Evolutionary conservation across 768 basidiomycete genomes (phyloP), one percentile per base, ranked within the genome.

Genomic region (Amanita polypyramis): DNA sequence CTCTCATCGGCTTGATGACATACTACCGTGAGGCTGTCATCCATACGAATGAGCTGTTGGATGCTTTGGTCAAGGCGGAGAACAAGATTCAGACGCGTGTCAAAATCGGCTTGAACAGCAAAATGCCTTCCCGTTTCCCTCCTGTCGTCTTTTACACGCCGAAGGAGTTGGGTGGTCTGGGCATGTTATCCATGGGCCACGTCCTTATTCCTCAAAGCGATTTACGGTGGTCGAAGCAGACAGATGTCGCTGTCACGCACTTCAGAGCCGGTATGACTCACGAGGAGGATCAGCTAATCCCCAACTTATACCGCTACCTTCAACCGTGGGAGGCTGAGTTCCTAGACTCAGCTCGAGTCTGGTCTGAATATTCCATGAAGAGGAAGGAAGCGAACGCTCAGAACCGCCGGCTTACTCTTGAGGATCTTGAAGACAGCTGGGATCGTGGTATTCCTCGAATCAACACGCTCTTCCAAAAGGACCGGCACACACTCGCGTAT

Each of bases 31-130:
- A 97, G 60, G 94, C 94, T 23, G 93, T 97, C 56, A 92, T 97
- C 46, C 92, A 96, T 64, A 97, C 95, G 36, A 92, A 93, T 58
- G 95, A 98, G 65, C 73, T 99, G 15, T 77, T 99, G 42, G 96
- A 98, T 61, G 79, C 92, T 0, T 74, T 98, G 34, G 96, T 99
- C 60, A 99, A 99, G 67, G 92, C 94, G 1, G 95, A 99, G 70
- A 97, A 97, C 78, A 98, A 98, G 74, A 95, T 98, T 40, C 96
- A 99, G 67, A 97, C 94, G 2, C 90, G 96, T 68, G 95, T 99
- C 59, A 98, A 98, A 76, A 97, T 99, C 53, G 96, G 95, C n/a
- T 61, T 96, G 56, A 96, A 97, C 75, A 90, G 87, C 65, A 96
- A 98, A 72, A 98, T 99, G 96, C 96, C 96, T 19, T 96, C 93